These are phyloP conservation scores for Quercus robur DNA, from an alignment of 306 rosid species.

Conservation along the genomic window DNA sequence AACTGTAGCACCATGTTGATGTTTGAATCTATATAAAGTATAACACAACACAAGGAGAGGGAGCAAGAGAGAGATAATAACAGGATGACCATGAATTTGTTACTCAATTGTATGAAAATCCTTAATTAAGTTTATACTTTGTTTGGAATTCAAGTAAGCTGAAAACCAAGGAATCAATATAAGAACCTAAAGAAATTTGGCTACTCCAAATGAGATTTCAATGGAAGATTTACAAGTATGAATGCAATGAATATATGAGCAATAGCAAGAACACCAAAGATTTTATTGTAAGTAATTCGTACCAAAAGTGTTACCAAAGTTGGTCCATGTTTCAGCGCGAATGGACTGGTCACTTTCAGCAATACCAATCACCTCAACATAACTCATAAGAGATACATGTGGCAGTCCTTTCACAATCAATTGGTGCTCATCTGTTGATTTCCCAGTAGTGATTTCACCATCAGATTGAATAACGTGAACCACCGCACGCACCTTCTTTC, in stretches of 20 bases:
- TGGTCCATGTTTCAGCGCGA: slow-evolving; percentile 39
- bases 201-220: too few relatives aligned
- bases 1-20: neutral
- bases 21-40: neutral
- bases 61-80: too few relatives aligned
- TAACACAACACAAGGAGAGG: too few relatives aligned
- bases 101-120: too few relatives aligned
- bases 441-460: slow-evolving; percentile 20
- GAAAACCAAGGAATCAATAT: too few relatives aligned
- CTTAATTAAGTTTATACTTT: too few relatives aligned
- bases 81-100: too few relatives aligned
- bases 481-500: slow-evolving; percentile 47
- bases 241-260: too few relatives aligned
- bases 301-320: slow-evolving; percentile 56
- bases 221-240: too few relatives aligned
- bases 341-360: slow-evolving; percentile 42
- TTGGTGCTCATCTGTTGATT: slow-evolving; percentile 40
- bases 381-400: slow-evolving; percentile 34
- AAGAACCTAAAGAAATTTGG: too few relatives aligned
- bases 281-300: neutral
- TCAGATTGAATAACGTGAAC: slow-evolving; percentile 43
- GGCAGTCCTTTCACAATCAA: slow-evolving; percentile 44
- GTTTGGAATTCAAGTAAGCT: too few relatives aligned
- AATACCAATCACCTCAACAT: slow-evolving; percentile 48
- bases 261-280: too few relatives aligned